Evolutionary conservation across 2,329 filamentous ascomycete genomes (phyloP), one percentile per base, ranked within the genome.

Genomic region (Penicillium sp.): DNA sequence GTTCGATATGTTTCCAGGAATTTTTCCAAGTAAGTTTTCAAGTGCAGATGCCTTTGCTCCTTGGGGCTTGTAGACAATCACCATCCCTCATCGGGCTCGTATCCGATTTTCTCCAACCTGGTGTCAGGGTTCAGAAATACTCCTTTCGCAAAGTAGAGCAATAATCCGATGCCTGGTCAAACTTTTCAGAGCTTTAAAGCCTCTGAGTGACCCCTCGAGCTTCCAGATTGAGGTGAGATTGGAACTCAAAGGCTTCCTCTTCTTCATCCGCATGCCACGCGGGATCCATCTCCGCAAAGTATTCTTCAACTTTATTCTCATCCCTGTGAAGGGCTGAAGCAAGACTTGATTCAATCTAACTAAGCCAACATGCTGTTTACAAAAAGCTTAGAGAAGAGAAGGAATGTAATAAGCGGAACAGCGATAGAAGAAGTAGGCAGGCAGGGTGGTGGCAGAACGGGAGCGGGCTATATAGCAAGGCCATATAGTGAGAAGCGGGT

Each of bases 161-260:
- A 58, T 24, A 60, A 37, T 1, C 62, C 40, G 12, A 70, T 55
- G 1, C 60, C 67, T 19, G 35, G 65, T 67, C 44, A 71, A 55
- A 3, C 56, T 42, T 37, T 64, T 69, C 50, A 71, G 49, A 5
- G 61, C 56, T 10, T 15, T n/a, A n/a, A 71, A 70, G 2, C 68
- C 61, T 17, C 56, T 60, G 53, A 71, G 30, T 8, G 67, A 65
- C 1, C 63, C 65, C 19, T 61, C 56, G 56, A 60, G 33, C 7
- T 19, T 15, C 61, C 53, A 64, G 10, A 67, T 33, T 8, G 13
- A 42, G 35, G 28, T 3, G 15, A 61, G 49, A 58, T 38, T 17
- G 2, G 6, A 38, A 38, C 15, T 38, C 37, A 13, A 40, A 12
- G 3, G 4, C 1, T 1, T 8, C 4, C 40, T 62, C 57, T 44